Percentiles rank a stretch among this genome's conserved stretches.
Conservation (phyloP, 371 early-diverging fungal species). For the Zopfochytrium polystomum region DNA sequence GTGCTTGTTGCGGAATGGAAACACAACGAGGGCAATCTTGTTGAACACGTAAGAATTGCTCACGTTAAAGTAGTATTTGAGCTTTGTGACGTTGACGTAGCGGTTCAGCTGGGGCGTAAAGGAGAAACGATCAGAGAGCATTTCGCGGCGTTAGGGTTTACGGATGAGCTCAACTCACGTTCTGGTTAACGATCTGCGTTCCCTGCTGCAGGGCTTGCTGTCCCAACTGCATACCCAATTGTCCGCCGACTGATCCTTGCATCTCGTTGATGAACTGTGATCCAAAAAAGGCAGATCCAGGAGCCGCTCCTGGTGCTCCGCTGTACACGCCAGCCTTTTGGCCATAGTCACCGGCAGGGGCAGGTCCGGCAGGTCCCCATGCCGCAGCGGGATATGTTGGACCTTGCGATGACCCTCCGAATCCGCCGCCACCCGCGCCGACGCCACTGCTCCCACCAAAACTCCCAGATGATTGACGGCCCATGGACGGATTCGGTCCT, state of each 20-base stretch:
- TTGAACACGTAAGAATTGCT: conserved; percentile 88
- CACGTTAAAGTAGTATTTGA: conserved; percentile 96
- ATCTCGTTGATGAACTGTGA: conserved; percentile 37
- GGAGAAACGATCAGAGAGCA: neutral
- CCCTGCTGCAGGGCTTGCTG: conserved; percentile 86
- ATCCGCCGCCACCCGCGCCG: too few species aligned
- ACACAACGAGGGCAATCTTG: conserved; percentile 85
- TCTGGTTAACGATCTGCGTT: conserved; percentile 86
- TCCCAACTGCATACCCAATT: conserved; percentile 95
- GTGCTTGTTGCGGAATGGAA: conserved; percentile 90
- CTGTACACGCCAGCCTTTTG: too few species aligned
- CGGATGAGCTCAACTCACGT: conserved; percentile 55
- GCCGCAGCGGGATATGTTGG: too few species aligned
- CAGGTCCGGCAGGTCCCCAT: too few species aligned
- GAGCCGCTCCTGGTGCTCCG: neutral
- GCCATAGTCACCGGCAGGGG: too few species aligned
- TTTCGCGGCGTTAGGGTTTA: neutral
- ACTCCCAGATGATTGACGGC: too few species aligned
- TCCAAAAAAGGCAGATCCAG: conserved; percentile 14
- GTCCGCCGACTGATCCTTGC: conserved; percentile 77
- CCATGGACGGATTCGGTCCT: too few species aligned
- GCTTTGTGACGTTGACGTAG: conserved; percentile 77
- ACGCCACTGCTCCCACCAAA: too few species aligned
- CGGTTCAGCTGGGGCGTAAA: conserved; percentile 61
- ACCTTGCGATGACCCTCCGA: too few species aligned